phyloP scores from a whole-genome alignment of 2,329 filamentous ascomycete genomes.

The Trichophyton rubrum region DNA sequence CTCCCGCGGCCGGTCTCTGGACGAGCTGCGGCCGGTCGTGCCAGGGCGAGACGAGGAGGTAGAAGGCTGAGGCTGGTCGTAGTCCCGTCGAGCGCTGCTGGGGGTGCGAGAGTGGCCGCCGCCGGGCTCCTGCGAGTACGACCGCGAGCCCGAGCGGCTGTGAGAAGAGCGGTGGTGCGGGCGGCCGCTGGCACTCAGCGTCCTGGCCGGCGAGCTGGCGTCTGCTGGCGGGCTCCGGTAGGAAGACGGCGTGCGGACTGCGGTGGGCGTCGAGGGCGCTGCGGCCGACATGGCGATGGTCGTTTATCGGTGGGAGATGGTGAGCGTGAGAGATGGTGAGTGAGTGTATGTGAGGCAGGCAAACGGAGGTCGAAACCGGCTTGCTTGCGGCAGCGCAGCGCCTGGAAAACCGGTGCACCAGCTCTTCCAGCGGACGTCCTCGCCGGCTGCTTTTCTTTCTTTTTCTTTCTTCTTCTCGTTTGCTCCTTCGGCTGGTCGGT shows the following conservation, averaged over 20 bases:
- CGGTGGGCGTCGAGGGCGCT: constrained; percentile 33
- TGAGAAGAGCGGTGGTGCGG: constrained; percentile 28
- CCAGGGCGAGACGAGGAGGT: constrained; percentile 39
- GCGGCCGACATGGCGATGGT: constrained; percentile 31
- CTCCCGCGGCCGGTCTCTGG: constrained; percentile 45
- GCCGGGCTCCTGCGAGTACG: constrained; percentile 32
- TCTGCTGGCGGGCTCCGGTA: constrained; percentile 31
- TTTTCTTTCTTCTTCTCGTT: neutral
- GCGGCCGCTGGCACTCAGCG: constrained; percentile 34
- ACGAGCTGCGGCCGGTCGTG: constrained; percentile 49
- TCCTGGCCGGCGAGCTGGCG: constrained; percentile 30
- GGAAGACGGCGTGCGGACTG: constrained; percentile 38
- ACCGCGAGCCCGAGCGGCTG: constrained; percentile 27
- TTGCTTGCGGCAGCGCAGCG: neutral
- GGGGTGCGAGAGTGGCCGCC: constrained; percentile 33
- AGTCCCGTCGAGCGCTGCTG: constrained; percentile 53
- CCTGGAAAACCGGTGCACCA: neutral
- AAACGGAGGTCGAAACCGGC: neutral
- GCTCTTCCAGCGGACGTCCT: neutral
- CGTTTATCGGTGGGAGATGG: too few species aligned
- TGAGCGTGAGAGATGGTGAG: too few species aligned
- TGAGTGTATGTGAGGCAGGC: too few species aligned
- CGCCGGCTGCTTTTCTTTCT: neutral
- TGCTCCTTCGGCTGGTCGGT: neutral
- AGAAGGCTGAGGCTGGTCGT: constrained; percentile 43